A percentile compares a stretch with the other conserved stretches of the same genome.
These are phyloP conservation scores for Echria macrotheca DNA, from an alignment of 495 filamentous ascomycete genomes.

Conservation along the genomic window DNA sequence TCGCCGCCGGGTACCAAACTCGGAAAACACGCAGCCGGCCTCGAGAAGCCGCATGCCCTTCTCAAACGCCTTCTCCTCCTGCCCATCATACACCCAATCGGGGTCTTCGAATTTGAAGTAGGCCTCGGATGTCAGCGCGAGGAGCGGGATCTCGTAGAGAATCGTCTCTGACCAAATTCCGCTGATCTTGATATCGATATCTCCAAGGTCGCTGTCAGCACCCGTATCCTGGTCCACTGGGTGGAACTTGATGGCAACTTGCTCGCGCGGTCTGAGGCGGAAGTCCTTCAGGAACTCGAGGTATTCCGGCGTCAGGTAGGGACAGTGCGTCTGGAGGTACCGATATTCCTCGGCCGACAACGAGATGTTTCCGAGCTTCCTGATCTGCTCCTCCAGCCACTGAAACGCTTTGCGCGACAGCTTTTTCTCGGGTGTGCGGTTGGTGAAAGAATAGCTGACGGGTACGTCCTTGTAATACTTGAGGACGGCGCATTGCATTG, in stretches of 20 bases:
- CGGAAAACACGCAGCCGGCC: slow-evolving; percentile 81
- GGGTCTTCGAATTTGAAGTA: slow-evolving; percentile 93
- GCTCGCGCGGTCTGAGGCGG: slow-evolving; percentile 69
- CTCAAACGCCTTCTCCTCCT: slow-evolving; percentile 72
- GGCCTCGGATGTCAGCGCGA: slow-evolving; percentile 87
- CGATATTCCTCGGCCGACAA: slow-evolving; percentile 70
- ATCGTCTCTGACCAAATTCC: slow-evolving; percentile 94
- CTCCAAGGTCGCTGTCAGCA: slow-evolving; percentile 64
- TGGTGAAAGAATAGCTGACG: slow-evolving; percentile 90
- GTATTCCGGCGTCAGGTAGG: slow-evolving; percentile 73
- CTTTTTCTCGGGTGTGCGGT: slow-evolving; percentile 90
- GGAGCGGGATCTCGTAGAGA: slow-evolving; percentile 91
- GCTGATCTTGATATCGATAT: slow-evolving; percentile 64
- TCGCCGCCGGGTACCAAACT: slow-evolving; percentile 84
- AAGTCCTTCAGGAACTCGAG: slow-evolving; percentile 76
- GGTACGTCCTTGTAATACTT: slow-evolving; percentile 81
- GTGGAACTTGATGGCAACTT: slow-evolving; percentile 66
- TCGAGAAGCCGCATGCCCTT: slow-evolving; percentile 76
- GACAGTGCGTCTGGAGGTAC: slow-evolving; percentile 73
- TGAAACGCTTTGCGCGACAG: slow-evolving; percentile 73
- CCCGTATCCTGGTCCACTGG: slow-evolving; percentile 56
- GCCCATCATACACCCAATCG: slow-evolving; percentile 79
- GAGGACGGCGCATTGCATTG: slow-evolving; percentile 95
- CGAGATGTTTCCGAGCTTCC: slow-evolving; percentile 70
- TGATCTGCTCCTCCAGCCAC: slow-evolving; percentile 80